Conservation (phyloP, 2,329 filamentous ascomycete species). For the Coleophoma cylindrospora region DNA sequence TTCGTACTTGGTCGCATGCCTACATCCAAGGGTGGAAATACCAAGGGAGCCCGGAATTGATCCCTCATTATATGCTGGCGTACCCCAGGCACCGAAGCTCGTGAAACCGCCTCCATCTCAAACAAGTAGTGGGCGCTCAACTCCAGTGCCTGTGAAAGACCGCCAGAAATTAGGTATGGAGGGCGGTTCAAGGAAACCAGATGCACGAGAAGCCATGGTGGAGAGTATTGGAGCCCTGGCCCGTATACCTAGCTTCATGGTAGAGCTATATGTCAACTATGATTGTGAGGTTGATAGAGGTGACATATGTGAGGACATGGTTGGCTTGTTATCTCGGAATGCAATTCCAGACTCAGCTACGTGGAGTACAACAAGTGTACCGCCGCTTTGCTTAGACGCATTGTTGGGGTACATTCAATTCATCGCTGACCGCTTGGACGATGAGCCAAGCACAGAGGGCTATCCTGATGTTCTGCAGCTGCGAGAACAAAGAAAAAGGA, state of each 20-base stretch:
- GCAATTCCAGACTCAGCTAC: slow-evolving; percentile 95
- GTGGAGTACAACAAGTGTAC: slow-evolving; percentile 98
- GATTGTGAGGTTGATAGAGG: slow-evolving; percentile 90
- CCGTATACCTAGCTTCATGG: slow-evolving; percentile 90
- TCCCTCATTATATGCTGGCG: slow-evolving; percentile 84
- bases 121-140: slow-evolving; percentile 73
- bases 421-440: slow-evolving; percentile 78
- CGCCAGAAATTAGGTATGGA: slow-evolving; percentile 89
- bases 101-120: slow-evolving; percentile 76
- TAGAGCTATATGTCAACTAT: slow-evolving; percentile 95
- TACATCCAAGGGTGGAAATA: slow-evolving; percentile 92
- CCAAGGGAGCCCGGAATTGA: slow-evolving; percentile 87
- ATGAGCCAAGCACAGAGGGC: slow-evolving; percentile 57
- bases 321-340: slow-evolving; percentile 87
- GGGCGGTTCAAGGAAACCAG: slow-evolving; percentile 85
- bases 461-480: slow-evolving; percentile 62
- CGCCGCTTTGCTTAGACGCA: slow-evolving; percentile 88
- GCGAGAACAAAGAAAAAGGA: slow-evolving; percentile 68
- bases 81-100: slow-evolving; percentile 84
- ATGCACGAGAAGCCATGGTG: slow-evolving; percentile 96
- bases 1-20: slow-evolving; percentile 87
- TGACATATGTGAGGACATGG: slow-evolving; percentile 92
- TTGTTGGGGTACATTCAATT: slow-evolving; percentile 88
- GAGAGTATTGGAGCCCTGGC: slow-evolving; percentile 90
- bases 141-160: slow-evolving; percentile 87